These are phyloP conservation scores for Cercospora sp. DNA, from an alignment of 2,329 filamentous ascomycete genomes.

Conservation along the genomic window DNA sequence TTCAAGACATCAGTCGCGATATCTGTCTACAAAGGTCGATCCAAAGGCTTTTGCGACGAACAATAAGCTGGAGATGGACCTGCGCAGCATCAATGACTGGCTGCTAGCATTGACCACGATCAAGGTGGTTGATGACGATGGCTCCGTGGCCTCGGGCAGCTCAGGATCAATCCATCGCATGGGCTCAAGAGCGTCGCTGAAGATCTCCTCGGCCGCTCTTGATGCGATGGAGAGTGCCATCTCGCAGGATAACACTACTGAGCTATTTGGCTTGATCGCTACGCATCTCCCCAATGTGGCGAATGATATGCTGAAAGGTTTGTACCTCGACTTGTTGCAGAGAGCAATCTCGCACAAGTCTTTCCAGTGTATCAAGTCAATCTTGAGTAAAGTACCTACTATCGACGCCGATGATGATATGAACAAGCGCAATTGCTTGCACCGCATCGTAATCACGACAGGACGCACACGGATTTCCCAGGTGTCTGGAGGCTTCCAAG, in stretches of 20 bases:
- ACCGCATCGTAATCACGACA: conserved; percentile 88
- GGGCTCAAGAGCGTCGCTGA: conserved; percentile 72
- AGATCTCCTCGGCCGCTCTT: conserved; percentile 66
- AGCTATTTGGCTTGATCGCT: conserved; percentile 51
- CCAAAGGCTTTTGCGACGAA: conserved; percentile 84
- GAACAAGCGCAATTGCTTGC: conserved; percentile 89
- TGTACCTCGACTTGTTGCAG: conserved; percentile 80
- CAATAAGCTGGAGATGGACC: conserved; percentile 55
- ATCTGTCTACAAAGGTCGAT: conserved; percentile 88
- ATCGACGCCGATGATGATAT: conserved; percentile 89
- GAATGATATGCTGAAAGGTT: conserved; percentile 56
- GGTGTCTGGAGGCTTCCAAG: conserved; percentile 30
- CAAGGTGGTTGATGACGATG: conserved; percentile 72
- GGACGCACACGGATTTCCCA: conserved; percentile 68
- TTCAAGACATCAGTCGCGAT: conserved; percentile 72
- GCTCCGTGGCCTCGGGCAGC: conserved; percentile 62
- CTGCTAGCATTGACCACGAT: conserved; percentile 77
- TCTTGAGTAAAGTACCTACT: conserved; percentile 67
- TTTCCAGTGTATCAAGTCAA: conserved; percentile 66
- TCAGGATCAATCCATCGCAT: conserved; percentile 72
- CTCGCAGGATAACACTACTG: conserved; percentile 63
- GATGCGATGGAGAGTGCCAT: conserved; percentile 73
- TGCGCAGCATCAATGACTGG: conserved; percentile 84
- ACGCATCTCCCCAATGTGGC: conserved; percentile 40
- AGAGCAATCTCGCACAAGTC: conserved; percentile 71